Conservation (phyloP, 139 green algal species). For the Gonium pectorale region DNA sequence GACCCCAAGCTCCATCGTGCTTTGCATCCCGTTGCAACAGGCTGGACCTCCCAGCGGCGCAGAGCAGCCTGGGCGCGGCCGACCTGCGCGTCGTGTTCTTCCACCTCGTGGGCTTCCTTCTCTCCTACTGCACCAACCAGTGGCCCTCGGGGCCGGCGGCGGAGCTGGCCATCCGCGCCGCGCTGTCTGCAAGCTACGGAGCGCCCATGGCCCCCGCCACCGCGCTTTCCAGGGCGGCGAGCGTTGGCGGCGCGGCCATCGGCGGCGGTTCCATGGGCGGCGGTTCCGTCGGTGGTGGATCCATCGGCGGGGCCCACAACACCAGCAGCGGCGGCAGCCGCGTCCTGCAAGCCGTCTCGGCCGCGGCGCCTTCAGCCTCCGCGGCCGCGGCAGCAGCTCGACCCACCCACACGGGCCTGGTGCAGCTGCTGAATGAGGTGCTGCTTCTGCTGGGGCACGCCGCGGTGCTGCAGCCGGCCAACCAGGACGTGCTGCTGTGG, state of each 20-base stretch:
- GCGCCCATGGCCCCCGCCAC: no score
- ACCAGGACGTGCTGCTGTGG: slow-evolving; percentile 69
- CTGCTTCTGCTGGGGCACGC: slow-evolving; percentile 68
- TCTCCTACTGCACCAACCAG: slow-evolving; percentile 66
- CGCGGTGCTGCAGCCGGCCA: slow-evolving; percentile 50
- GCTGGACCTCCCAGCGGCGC: slow-evolving; percentile 63
- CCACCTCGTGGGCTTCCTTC: slow-evolving; percentile 67
- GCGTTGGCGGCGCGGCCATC: background rate
- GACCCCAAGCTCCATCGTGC: no score
- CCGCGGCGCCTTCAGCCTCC: background rate
- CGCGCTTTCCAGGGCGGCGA: no score
- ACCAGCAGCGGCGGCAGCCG: background rate
- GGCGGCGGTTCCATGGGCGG: background rate
- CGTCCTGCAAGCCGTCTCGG: background rate
- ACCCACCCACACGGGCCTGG: slow-evolving; percentile 27
- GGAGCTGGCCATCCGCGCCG: slow-evolving; percentile 23
- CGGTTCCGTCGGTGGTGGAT: background rate
- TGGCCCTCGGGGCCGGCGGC: slow-evolving; percentile 25
- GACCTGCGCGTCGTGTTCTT: slow-evolving; percentile 68
- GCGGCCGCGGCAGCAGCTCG: background rate
- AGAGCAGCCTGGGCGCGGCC: slow-evolving; percentile 59
- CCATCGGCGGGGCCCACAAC: background rate
- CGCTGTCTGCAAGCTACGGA: slow-evolving; percentile 29
- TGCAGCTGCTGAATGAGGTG: slow-evolving; percentile 68
- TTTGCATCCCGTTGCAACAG: no score